phyloP scores from a whole-genome alignment of 2,329 filamentous ascomycete genomes.

The Sporothrix inflata region DNA sequence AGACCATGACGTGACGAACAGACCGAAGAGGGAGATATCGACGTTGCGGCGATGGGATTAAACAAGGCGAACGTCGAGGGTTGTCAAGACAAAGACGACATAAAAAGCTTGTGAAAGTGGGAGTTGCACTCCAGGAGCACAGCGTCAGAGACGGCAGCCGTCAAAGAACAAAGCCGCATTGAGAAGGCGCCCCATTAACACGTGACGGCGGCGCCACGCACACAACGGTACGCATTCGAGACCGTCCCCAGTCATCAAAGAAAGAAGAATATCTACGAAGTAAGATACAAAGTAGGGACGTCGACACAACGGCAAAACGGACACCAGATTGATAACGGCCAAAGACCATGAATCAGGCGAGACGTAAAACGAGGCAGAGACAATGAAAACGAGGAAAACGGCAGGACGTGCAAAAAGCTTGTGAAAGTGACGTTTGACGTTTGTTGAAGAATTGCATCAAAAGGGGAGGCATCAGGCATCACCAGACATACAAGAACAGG shows the following conservation, averaged over 20 bases:
- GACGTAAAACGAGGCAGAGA: not conserved
- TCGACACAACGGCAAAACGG: not conserved
- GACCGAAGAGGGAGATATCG: too few species aligned
- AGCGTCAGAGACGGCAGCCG: not conserved
- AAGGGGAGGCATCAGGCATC: not conserved
- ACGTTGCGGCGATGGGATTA: not conserved
- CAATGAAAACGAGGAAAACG: not conserved
- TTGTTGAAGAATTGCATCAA: not conserved
- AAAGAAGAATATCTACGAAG: too few species aligned
- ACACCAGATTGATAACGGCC: not conserved
- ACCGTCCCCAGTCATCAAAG: constrained; percentile 16
- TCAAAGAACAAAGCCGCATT: constrained; percentile 4
- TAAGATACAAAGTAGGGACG: not conserved
- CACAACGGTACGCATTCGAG: not conserved
- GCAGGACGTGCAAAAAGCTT: not conserved
- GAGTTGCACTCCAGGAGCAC: too few species aligned
- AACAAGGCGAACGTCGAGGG: not conserved
- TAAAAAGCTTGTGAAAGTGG: constrained; percentile 32
- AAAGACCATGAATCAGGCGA: not conserved
- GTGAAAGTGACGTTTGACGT: constrained; percentile 29
- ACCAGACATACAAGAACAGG: not conserved
- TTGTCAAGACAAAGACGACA: not conserved
- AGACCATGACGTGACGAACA: not conserved
- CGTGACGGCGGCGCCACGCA: constrained; percentile 4
- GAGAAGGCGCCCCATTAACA: not conserved